phyloP scores from a whole-genome alignment of 2,329 filamentous ascomycete genomes.

The Fusarium nurragi region DNA sequence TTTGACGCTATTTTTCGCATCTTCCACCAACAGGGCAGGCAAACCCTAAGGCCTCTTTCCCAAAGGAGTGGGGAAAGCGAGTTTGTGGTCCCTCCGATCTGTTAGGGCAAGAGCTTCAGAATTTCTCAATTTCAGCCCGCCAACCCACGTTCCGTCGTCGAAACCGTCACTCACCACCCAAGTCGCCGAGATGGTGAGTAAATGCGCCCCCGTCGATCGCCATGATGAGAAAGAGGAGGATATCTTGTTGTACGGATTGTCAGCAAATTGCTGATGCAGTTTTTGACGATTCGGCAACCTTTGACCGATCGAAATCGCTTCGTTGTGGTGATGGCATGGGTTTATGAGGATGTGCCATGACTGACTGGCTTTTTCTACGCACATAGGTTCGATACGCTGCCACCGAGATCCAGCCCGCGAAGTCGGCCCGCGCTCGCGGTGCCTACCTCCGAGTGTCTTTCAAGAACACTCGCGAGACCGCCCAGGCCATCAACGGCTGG shows the following conservation, averaged over 20 bases:
- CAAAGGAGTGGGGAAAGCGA: slow-evolving; percentile 56
- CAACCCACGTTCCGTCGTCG: slow-evolving; percentile 59
- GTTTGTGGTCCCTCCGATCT: slow-evolving; percentile 50
- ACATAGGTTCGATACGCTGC: slow-evolving; percentile 93
- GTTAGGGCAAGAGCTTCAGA: slow-evolving; percentile 58
- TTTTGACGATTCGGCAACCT: slow-evolving; percentile 15
- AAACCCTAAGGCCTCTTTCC: slow-evolving; percentile 53
- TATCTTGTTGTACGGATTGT: slow-evolving; percentile 14
- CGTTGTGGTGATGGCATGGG: slow-evolving; percentile 9
- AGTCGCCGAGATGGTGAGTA: slow-evolving; percentile 67
- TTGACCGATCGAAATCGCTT: not conserved
- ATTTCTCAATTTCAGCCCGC: slow-evolving; percentile 59
- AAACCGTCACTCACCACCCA: slow-evolving; percentile 63
- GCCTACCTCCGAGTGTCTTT: slow-evolving; percentile 99
- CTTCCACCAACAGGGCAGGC: slow-evolving; percentile 49
- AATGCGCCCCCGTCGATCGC: slow-evolving; percentile 39
- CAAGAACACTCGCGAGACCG: slow-evolving; percentile 99
- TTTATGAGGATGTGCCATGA: slow-evolving; percentile 18
- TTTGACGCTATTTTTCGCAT: slow-evolving; percentile 2
- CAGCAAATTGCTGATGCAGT: slow-evolving; percentile 22
- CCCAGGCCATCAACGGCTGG: slow-evolving; percentile 99
- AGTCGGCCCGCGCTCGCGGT: slow-evolving; percentile 97
- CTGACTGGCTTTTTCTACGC: slow-evolving; percentile 39
- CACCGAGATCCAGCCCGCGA: slow-evolving; percentile 84
- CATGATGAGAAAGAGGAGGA: slow-evolving; percentile 39